Base-by-base conservation (phyloP, 495 filamentous ascomycete genomes). In the Hyphodiscus hymeniophilus region DNA sequence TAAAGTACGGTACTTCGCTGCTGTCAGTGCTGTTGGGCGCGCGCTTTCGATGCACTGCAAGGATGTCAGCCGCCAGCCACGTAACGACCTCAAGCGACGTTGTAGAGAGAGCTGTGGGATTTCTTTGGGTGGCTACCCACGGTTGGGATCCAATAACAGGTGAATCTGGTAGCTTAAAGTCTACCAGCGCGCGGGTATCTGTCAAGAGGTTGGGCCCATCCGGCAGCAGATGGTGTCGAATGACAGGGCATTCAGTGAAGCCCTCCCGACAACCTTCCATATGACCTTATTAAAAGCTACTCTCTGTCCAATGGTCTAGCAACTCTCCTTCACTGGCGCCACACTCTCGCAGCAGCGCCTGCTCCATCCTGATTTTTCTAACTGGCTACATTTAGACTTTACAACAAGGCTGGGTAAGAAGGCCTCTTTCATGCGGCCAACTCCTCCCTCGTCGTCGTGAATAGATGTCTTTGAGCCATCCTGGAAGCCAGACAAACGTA, bases 1-100 rank as follows among this genome's bases (percentile, higher is more conserved):
- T 43, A 0, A 21, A 34, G 33, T n/a, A 22, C 16, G 42, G 13
- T 40, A 47, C 36, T 47, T 42, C 24, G 47, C 47, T 43, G 52
- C 43, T 7, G 31, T 13, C 30, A 35, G 24, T 49, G 38, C 33
- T 11, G 15, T 24, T 16, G 47, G 26, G 16, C 55, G 55, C 55
- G 55, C 55, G 55, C 50, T 54, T 58, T 44, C 10, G 13, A 31
- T 0, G 13, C 2, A 13, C 12, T 10, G 34, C 54, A 51, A 20
- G 53, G 42, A 44, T 51, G 11, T 7, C 44, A 48, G 46, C 49
- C 54, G 54, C 54, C 50, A 32, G 49, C 54, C 45, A 52, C 55
- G 16, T 28, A 13, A 43, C n/a, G 21, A 40, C 24, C n/a, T 15
- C 30, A 11, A 33, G 21, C 13, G 31, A 42, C 21, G 49, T 50